phyloP scores from a whole-genome alignment of 495 filamentous ascomycete species.

The Acidomyces sp. region DNA sequence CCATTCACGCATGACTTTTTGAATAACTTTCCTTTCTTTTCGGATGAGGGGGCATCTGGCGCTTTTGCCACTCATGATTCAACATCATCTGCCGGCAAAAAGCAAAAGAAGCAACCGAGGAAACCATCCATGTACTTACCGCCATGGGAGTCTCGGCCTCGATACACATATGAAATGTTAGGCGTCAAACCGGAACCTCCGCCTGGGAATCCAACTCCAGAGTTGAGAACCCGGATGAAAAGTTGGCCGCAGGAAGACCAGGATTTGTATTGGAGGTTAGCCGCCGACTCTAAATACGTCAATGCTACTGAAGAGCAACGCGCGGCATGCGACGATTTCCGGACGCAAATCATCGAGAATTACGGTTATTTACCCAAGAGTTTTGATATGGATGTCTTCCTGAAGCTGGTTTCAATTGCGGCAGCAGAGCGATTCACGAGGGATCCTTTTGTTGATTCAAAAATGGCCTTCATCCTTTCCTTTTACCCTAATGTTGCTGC shows the following conservation, averaged over 20 bases:
- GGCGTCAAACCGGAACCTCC: no score
- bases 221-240: no score
- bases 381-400: constrained; percentile 11
- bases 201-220: no score
- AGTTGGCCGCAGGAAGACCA: no score
- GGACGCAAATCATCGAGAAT: neutral
- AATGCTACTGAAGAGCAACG: neutral
- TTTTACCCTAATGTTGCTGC: neutral
- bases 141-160: no score
- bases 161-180: no score
- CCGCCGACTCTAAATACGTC: neutral
- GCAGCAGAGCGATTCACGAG: neutral
- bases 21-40: neutral
- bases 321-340: constrained; percentile 3
- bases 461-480: constrained; percentile 1
- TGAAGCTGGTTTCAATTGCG: constrained; percentile 13
- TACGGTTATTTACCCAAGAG: neutral
- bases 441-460: neutral
- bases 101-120: neutral
- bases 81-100: neutral
- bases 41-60: neutral
- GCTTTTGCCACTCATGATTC: constrained; percentile 3
- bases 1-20: constrained; percentile 1
- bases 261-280: no score
- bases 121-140: neutral